Evolutionary conservation across 768 basidiomycete genomes (phyloP).

Genomic region (Suillus alpinus): DNA sequence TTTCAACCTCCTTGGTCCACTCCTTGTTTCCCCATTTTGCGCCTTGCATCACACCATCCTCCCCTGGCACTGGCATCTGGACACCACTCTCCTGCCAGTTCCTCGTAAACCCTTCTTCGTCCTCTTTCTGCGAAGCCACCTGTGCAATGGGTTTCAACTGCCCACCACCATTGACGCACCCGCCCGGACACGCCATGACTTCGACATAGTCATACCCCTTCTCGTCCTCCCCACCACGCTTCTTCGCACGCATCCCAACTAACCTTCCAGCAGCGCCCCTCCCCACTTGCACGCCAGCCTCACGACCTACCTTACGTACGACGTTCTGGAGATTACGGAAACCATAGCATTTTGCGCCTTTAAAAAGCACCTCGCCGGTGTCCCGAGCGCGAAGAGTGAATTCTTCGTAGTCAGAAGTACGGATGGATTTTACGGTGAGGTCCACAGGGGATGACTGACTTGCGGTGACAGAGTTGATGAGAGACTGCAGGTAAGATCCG

Average conservation of each 20-base stretch:
- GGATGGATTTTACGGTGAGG: constrained; percentile 55
- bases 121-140: constrained; percentile 16
- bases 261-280: constrained; percentile 61
- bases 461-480: constrained; percentile 55
- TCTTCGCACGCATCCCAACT: constrained; percentile 32
- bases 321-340: constrained; percentile 97
- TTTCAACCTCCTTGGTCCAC: constrained; percentile 81
- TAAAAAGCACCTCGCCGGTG: constrained; percentile 70
- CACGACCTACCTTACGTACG: constrained; percentile 88
- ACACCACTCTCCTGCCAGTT: constrained; percentile 62
- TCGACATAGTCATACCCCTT: constrained; percentile 85
- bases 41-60: constrained; percentile 32
- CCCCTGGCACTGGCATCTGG: constrained; percentile 17
- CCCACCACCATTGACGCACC: constrained; percentile 97
- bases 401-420: constrained; percentile 78
- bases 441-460: constrained; percentile 44
- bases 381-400: constrained; percentile 47
- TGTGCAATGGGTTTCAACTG: constrained; percentile 40
- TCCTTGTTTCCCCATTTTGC: constrained; percentile 81
- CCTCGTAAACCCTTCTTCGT: constrained; percentile 67
- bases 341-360: constrained; percentile 94
- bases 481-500: constrained; percentile 85
- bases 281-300: constrained; percentile 70
- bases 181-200: constrained; percentile 98
- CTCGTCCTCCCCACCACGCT: constrained; percentile 35